Percentiles rank a stretch among this genome's conserved stretches.
Evolutionary conservation across 2,329 filamentous ascomycete species (phyloP).

Genomic region (Stenocarpella maydis): DNA sequence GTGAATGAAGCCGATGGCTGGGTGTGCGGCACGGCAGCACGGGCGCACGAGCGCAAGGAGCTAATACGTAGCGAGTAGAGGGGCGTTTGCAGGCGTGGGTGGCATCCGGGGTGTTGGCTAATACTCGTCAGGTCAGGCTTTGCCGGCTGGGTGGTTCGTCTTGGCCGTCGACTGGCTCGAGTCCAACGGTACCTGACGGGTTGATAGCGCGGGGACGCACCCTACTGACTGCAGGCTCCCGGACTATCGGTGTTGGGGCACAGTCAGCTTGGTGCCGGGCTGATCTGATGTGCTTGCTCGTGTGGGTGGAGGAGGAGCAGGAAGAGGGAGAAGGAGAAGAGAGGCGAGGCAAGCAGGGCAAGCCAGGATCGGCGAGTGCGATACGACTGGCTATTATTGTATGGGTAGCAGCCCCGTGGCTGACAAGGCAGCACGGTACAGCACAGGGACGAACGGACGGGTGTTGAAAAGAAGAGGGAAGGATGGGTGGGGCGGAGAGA

Average conservation of each 20-base stretch:
- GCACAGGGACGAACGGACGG: neutral
- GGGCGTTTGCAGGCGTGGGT: slow-evolving; percentile 24
- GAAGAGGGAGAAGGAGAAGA: neutral
- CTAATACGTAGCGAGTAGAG: slow-evolving; percentile 13
- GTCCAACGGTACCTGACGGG: slow-evolving; percentile 26
- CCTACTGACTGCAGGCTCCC: slow-evolving; percentile 18
- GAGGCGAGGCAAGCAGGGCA: slow-evolving; percentile 30
- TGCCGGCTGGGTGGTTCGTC: slow-evolving; percentile 22
- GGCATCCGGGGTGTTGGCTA: slow-evolving; percentile 28
- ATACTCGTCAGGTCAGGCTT: slow-evolving; percentile 15
- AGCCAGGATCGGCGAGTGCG: slow-evolving; percentile 13
- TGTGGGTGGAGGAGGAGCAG: neutral
- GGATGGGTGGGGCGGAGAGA: neutral
- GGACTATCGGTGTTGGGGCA: slow-evolving; percentile 18
- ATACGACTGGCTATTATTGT: slow-evolving; percentile 20
- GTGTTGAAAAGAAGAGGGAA: slow-evolving; percentile 1
- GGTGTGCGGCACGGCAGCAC: slow-evolving; percentile 21
- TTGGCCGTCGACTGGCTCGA: slow-evolving; percentile 17
- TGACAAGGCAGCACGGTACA: neutral
- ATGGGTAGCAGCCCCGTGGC: neutral
- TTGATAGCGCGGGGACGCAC: slow-evolving; percentile 19
- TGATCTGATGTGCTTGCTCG: neutral
- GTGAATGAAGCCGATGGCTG: slow-evolving; percentile 12
- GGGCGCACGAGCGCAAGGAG: slow-evolving; percentile 10
- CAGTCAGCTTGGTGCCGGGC: slow-evolving; percentile 11